Conservation (phyloP, 1,284 basidiomycete genomes). For the Sphaerobolus stellatus region DNA sequence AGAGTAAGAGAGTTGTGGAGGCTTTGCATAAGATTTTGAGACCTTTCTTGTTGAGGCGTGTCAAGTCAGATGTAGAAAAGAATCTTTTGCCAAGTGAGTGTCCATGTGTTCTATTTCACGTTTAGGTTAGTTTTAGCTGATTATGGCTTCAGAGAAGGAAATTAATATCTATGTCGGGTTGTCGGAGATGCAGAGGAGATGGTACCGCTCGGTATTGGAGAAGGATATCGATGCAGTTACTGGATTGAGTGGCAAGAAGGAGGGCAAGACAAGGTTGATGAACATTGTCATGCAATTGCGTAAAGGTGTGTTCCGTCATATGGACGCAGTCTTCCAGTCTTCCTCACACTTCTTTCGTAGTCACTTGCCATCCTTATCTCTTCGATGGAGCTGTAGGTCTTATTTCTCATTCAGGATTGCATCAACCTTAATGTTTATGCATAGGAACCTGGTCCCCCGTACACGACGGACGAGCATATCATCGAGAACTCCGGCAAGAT, state of each 20-base stretch:
- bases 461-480: conserved; percentile 97
- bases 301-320: conserved; percentile 39
- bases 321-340: background rate
- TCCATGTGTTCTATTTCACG: background rate
- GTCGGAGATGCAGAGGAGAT: conserved; percentile 97
- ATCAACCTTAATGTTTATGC: conserved; percentile 1
- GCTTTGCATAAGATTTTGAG: conserved; percentile 96
- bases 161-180: conserved; percentile 99
- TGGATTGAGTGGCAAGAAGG: conserved; percentile 93
- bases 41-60: conserved; percentile 91
- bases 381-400: conserved; percentile 79
- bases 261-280: conserved; percentile 96
- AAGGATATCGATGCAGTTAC: conserved; percentile 99
- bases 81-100: conserved; percentile 85
- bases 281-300: conserved; percentile 99
- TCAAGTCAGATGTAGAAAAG: conserved; percentile 98
- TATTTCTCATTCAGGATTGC: background rate
- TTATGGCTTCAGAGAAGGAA: conserved; percentile 76
- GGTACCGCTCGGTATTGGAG: conserved; percentile 94
- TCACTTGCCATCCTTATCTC: conserved; percentile 82
- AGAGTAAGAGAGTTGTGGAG: conserved; percentile 91
- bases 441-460: conserved; percentile 94
- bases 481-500: conserved; percentile 96
- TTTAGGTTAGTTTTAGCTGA: conserved; percentile 15
- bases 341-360: conserved; percentile 25